phyloP scores from a whole-genome alignment of 768 basidiomycete species.

The Tremella mesenterica region DNA sequence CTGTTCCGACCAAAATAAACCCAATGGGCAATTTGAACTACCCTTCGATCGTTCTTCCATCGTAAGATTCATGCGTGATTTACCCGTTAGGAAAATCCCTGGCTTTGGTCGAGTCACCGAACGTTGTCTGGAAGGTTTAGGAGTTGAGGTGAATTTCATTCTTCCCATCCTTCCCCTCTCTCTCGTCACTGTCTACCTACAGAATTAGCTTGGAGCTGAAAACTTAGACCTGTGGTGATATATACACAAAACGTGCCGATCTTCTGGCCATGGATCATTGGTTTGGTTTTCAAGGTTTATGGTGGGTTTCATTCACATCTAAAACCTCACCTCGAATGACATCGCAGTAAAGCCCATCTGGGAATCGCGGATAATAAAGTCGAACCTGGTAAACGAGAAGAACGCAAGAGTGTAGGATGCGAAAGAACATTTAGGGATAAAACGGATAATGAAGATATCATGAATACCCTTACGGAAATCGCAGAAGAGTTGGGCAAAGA shows the following conservation, averaged over 20 bases:
- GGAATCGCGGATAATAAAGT: slow-evolving; percentile 81
- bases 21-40: slow-evolving; percentile 80
- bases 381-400: slow-evolving; percentile 63
- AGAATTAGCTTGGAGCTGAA: slow-evolving; percentile 4
- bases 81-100: slow-evolving; percentile 64
- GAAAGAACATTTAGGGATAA: slow-evolving; percentile 81
- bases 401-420: slow-evolving; percentile 82
- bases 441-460: slow-evolving; percentile 57
- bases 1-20: slow-evolving; percentile 94
- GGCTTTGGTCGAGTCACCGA: slow-evolving; percentile 89
- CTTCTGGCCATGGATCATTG: slow-evolving; percentile 79
- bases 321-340: neutral
- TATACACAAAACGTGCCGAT: slow-evolving; percentile 63
- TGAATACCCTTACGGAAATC: slow-evolving; percentile 69
- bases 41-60: slow-evolving; percentile 59
- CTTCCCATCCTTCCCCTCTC: neutral
- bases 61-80: slow-evolving; percentile 64
- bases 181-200: neutral
- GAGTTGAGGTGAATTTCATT: slow-evolving; percentile 59
- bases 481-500: slow-evolving; percentile 73
- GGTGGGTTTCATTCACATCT: slow-evolving; percentile 43
- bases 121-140: slow-evolving; percentile 72
- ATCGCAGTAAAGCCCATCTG: slow-evolving; percentile 54
- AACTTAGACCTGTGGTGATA: slow-evolving; percentile 76
- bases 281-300: slow-evolving; percentile 66